Evolutionary conservation across 108 stramenopile genomes (phyloP).

Genomic region (Fistulifera pelliculosa): DNA sequence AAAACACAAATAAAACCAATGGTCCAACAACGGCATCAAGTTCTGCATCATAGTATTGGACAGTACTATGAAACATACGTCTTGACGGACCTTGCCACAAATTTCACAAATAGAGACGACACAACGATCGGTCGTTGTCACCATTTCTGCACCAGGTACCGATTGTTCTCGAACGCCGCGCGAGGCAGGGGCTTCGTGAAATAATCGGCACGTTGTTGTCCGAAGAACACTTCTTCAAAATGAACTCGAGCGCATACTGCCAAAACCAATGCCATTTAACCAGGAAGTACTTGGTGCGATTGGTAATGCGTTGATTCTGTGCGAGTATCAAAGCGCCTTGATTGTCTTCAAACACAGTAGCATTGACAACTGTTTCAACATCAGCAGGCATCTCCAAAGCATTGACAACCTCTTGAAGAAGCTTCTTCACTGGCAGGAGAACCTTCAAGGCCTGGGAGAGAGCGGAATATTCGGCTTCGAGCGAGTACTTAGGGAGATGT

Average conservation of each 20-base stretch:
- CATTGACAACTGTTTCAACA: background rate
- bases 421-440: conserved; percentile 17
- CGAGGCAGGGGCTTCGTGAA: conserved; percentile 18
- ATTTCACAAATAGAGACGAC: too few species aligned
- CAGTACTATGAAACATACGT: too few species aligned
- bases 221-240: background rate
- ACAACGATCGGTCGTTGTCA: background rate
- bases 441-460: conserved; percentile 18
- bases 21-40: too few species aligned
- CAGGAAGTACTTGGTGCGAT: conserved; percentile 17
- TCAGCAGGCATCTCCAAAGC: background rate
- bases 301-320: conserved; percentile 16
- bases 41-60: too few species aligned
- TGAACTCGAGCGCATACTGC: conserved; percentile 1
- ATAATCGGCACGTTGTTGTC: conserved; percentile 15
- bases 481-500: conserved; percentile 27
- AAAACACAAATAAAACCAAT: too few species aligned
- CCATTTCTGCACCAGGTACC: background rate
- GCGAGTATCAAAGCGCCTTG: conserved; percentile 8
- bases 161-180: background rate
- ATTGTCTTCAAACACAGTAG: conserved; percentile 20
- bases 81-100: too few species aligned
- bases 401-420: conserved; percentile 1
- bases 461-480: conserved; percentile 33
- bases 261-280: conserved; percentile 25